Base-by-base conservation (phyloP, 352 stramenopile species). In the Peronospora farinosa region DNA sequence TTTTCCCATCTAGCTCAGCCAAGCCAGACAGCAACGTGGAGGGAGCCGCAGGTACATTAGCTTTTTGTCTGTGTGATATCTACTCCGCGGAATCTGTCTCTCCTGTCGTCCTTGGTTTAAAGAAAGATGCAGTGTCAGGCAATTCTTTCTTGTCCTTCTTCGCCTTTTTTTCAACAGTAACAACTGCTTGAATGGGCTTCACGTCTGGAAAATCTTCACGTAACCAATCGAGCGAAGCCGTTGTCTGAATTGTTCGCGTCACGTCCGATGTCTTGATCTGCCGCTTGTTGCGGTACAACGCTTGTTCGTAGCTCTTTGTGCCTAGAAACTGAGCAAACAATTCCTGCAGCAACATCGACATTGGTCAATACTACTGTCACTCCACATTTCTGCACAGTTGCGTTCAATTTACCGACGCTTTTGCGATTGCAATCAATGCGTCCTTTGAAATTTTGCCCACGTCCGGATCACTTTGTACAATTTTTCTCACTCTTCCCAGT, bases 381-480 rank as follows among this genome's bases (percentile, higher is more conserved):
- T 28, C 16, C 1, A 1, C 31, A 37, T 37, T 37, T 11, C 2
- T 35, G 38, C 12, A 19, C 8, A 9, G 3, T 45, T 30, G 31
- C 16, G n/a, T 11, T 36, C 68, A 36, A 27, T 4, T 4, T 55
- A 90, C 93, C 27, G 92, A 90, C 0, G 88, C 88, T 63, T 97
- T 97, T 27, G 88, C 72, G 43, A 98, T 94, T 2, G 96, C 78
- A 35, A 96, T 64, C 4, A 95, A 66, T 3, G 89, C 90, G 63
- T 98, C 92, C 32, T 93, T 96, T 15, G 86, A 96, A 16, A 98
- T 63, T 21, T 92, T 94, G 31, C 78, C 74, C 2, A 96, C 76
- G 45, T 97, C 90, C 0, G 88, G 84, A 63, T 98, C 92, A 32
- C 91, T 85, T 63, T 96, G 89, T 38, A 95, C 79, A 61, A 98